Evolutionary conservation across 2,329 filamentous ascomycete genomes (phyloP), one percentile per base, ranked within the genome.

Genomic region (Simplicillium sp.): DNA sequence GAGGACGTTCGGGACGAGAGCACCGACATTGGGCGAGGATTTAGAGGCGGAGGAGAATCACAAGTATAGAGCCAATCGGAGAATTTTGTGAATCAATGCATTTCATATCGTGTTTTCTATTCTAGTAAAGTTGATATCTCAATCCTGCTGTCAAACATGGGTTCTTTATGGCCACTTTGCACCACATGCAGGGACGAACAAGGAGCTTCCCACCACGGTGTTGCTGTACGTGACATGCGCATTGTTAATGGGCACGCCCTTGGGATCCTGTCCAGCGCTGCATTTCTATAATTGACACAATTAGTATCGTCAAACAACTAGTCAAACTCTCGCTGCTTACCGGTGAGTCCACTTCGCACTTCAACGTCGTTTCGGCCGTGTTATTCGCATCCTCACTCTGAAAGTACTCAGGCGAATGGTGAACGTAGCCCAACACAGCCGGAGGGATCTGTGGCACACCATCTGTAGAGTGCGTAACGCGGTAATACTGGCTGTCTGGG

Each of bases 401-500:
- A 12, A 16, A 41, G n/a, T 41, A 41, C 13, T 41, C 39, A 0
- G 79, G 77, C 18, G 62, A 71, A 14, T 75, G 70, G 54, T 83
- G 80, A 20, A 66, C 58, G 60, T 74, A 84, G 31, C 70, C 70
- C 40, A 78, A 51, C n/a, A 68, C 25, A 36, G 71, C 54, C 7
- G 76, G 69, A 3, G 80, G 80, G 32, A 84, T 62, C 28, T 74
- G 68, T 0, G 81, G 77, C 2, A 84, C 72, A 1, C 76, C 72
- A 53, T 85, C 82, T 49, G 71, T 62, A 39, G 58, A 59, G 58
- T 84, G 79, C 4, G 80, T 83, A 36, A 82, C 66, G 41, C 80
- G 73, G 13, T 34, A 41, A 15, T 41, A 41, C 3, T 33, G 4
- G 13, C 37, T 31, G 16, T 41, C 39, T 5, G 39, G 12, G 11